These are phyloP conservation scores for Verticillium nubilum DNA, from an alignment of 2,329 filamentous ascomycete genomes.

Conservation along the genomic window DNA sequence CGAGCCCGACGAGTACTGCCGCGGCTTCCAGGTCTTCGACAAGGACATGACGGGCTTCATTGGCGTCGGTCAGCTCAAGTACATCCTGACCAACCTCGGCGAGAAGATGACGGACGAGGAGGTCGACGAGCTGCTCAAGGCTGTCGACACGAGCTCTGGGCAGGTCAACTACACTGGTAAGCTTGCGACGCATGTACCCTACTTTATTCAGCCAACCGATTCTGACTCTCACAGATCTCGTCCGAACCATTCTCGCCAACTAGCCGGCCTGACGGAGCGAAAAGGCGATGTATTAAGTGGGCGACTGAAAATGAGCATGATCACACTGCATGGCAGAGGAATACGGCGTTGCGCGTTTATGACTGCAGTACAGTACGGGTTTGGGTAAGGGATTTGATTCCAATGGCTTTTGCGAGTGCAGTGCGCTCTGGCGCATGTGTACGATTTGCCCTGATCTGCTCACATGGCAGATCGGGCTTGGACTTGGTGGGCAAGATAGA, in stretches of 20 bases:
- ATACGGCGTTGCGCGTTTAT: background rate
- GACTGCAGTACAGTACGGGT: background rate
- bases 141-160: conserved; percentile 89
- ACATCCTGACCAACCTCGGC: conserved; percentile 94
- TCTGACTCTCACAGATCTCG: conserved; percentile 54
- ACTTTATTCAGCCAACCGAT: background rate
- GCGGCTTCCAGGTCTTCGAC: conserved; percentile 98
- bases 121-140: conserved; percentile 97
- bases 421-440: background rate
- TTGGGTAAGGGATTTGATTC: background rate
- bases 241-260: conserved; percentile 82
- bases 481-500: background rate
- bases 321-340: background rate
- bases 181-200: conserved; percentile 19
- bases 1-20: conserved; percentile 96
- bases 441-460: background rate
- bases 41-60: conserved; percentile 99
- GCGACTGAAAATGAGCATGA: background rate
- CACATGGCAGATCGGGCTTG: background rate
- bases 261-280: conserved; percentile 34
- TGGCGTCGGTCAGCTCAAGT: conserved; percentile 94
- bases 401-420: background rate
- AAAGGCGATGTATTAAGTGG: background rate
- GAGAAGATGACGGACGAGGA: conserved; percentile 99
- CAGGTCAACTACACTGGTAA: conserved; percentile 96